Percentiles rank a stretch among this genome's conserved stretches.
Evolutionary conservation across 2,329 filamentous ascomycete species (phyloP).

Genomic region (Hymenoscyphus repandus): DNA sequence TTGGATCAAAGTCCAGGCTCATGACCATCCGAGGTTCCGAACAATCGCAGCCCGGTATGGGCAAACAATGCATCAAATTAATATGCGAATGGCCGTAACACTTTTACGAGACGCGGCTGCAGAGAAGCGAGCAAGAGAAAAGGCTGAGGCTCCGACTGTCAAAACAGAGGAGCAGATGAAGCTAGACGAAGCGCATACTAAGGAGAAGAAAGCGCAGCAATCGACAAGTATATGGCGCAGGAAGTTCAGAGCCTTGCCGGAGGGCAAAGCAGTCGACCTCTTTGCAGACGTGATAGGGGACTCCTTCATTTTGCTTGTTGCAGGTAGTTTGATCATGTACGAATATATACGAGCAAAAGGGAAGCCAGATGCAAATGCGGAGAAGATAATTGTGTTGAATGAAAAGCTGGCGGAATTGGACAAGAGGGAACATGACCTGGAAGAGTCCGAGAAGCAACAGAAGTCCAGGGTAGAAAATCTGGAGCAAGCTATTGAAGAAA

Average conservation of each 20-base stretch:
- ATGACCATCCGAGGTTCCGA: constrained; percentile 58
- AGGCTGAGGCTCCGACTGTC: constrained; percentile 58
- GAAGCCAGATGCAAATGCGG: constrained; percentile 54
- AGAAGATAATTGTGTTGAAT: constrained; percentile 48
- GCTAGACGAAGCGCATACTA: constrained; percentile 44
- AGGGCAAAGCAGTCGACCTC: constrained; percentile 59
- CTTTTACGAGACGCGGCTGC: constrained; percentile 52
- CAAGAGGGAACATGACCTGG: constrained; percentile 45
- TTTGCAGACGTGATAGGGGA: constrained; percentile 63
- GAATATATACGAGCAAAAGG: constrained; percentile 55
- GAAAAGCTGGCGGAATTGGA: constrained; percentile 49
- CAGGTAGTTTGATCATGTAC: constrained; percentile 51
- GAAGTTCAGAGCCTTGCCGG: constrained; percentile 58
- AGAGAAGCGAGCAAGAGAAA: constrained; percentile 54
- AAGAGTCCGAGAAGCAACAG: constrained; percentile 41
- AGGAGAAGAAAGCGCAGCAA: constrained; percentile 31
- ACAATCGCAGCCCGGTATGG: constrained; percentile 56
- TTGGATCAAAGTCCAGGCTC: constrained; percentile 59
- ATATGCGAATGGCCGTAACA: constrained; percentile 59
- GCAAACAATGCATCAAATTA: constrained; percentile 60
- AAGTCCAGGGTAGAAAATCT: constrained; percentile 28
- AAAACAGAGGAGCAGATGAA: constrained; percentile 58
- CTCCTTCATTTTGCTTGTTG: constrained; percentile 56
- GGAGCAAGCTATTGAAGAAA: constrained; percentile 29
- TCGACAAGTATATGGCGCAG: constrained; percentile 54